A percentile compares a stretch with the other conserved stretches of the same genome.
These are phyloP conservation scores for Coix lacrymajobi DNA, from an alignment of 176 grass and related monocot genomes.

Conservation along the genomic window DNA sequence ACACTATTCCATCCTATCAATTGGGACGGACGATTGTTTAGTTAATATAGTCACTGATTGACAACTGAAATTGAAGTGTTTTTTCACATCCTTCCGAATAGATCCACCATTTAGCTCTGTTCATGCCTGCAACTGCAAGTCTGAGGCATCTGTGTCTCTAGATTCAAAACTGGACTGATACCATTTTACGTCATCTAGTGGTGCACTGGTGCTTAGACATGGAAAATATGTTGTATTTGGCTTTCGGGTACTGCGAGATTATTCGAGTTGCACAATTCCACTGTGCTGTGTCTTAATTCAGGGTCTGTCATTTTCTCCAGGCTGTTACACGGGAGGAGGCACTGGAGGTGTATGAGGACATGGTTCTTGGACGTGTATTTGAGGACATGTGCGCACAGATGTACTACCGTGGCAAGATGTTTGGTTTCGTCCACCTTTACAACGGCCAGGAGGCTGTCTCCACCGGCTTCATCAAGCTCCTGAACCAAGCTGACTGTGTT, in stretches of 20 bases:
- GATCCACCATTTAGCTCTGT: background rate
- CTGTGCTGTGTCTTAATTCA: background rate
- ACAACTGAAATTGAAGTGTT: background rate
- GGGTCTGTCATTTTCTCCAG: slow-evolving; percentile 18
- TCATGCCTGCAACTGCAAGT: background rate
- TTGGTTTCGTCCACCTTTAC: slow-evolving; percentile 95
- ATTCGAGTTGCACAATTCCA: background rate
- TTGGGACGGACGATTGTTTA: background rate
- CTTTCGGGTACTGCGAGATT: background rate
- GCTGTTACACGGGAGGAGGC: slow-evolving; percentile 63
- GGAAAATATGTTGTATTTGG: background rate
- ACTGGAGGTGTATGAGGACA: slow-evolving; percentile 78
- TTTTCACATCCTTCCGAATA: background rate
- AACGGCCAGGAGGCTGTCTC: slow-evolving; percentile 97
- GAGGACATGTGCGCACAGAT: slow-evolving; percentile 98
- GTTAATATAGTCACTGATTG: background rate
- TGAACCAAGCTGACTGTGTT: slow-evolving; percentile 73
- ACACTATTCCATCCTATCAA: background rate
- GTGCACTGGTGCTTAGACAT: background rate
- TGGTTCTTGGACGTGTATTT: slow-evolving; percentile 76
- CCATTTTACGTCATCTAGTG: background rate
- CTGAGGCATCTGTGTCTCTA: background rate
- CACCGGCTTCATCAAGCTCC: slow-evolving; percentile 89
- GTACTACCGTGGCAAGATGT: slow-evolving; percentile 99
- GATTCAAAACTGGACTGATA: background rate